A percentile compares a stretch with the other conserved stretches of the same genome.
Evolutionary conservation across 192 early-diverging fungal species (phyloP).

Genomic region (Rhizophagus prolifer): DNA sequence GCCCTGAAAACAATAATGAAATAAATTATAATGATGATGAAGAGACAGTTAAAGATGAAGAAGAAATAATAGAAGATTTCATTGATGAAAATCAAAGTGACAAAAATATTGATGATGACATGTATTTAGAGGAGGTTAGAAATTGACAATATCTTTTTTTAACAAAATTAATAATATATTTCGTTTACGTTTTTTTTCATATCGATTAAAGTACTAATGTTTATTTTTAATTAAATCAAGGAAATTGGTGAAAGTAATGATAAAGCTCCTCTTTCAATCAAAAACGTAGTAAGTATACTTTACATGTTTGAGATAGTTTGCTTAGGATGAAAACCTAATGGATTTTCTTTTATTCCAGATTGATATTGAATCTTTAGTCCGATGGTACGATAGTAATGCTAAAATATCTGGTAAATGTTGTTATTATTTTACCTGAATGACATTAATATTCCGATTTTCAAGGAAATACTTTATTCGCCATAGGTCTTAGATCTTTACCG

Average conservation of each 20-base stretch:
- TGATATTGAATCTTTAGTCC: neutral
- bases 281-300: constrained; percentile 5
- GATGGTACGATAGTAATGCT: neutral
- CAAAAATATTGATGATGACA: neutral
- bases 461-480: neutral
- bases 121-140: neutral
- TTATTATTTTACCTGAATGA: neutral
- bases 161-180: too few species aligned
- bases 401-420: neutral
- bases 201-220: too few species aligned
- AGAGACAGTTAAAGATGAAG: neutral
- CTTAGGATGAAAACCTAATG: neutral
- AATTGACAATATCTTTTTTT: neutral
- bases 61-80: neutral
- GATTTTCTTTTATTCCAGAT: neutral
- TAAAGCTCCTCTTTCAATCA: neutral
- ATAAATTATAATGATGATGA: neutral
- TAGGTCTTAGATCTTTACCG: constrained; percentile 6
- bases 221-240: neutral
- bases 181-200: too few species aligned
- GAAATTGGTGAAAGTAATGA: neutral
- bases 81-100: neutral
- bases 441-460: neutral
- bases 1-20: neutral
- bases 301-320: neutral